Evolutionary conservation across 352 stramenopile species (phyloP).

Genomic region (Poterioochromonas sp.): DNA sequence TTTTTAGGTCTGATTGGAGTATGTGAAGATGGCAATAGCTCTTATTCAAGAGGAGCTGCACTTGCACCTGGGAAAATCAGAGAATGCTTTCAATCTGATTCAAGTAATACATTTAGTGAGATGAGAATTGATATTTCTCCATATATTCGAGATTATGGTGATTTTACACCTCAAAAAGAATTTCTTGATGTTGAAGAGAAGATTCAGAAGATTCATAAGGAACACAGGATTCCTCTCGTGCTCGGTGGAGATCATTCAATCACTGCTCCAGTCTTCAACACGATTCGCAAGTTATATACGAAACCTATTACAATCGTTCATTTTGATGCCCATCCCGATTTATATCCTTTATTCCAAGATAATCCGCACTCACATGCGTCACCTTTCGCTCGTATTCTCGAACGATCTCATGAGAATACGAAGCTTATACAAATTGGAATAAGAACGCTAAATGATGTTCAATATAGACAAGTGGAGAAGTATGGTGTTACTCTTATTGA

Average conservation of each 20-base stretch:
- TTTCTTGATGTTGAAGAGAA: neutral
- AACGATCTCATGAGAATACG: constrained; percentile 27
- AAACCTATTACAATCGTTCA: constrained; percentile 37
- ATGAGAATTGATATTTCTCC: neutral
- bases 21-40: neutral
- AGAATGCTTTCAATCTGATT: neutral
- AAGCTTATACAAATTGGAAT: constrained; percentile 38
- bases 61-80: neutral
- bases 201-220: neutral
- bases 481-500: constrained; percentile 36
- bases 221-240: neutral
- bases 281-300: neutral
- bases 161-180: neutral
- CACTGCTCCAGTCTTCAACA: constrained; percentile 35
- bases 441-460: constrained; percentile 36
- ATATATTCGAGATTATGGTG: neutral
- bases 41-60: neutral
- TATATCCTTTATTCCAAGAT: constrained; percentile 36
- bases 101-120: neutral
- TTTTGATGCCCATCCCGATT: constrained; percentile 39
- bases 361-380: constrained; percentile 37
- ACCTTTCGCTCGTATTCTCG: constrained; percentile 39
- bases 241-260: constrained; percentile 41
- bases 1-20: neutral
- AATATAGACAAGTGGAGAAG: constrained; percentile 8